Conservation (phyloP, 495 filamentous ascomycete genomes). For the Jackrogersella multiformis region DNA sequence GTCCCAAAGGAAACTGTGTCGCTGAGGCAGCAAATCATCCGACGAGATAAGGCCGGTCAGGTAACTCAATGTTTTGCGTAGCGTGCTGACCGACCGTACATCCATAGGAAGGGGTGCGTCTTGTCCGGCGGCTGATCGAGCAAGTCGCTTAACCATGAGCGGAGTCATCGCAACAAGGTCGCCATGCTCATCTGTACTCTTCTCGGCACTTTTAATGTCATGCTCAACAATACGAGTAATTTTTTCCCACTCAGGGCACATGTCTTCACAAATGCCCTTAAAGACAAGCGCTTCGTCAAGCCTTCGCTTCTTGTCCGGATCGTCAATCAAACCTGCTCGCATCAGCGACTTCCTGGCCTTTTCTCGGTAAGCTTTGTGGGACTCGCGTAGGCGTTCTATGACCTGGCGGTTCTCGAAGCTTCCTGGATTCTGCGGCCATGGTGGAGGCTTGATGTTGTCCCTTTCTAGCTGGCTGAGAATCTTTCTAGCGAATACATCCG, state of each 20-base stretch:
- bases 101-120: slow-evolving; percentile 93
- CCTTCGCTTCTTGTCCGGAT: slow-evolving; percentile 83
- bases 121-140: slow-evolving; percentile 89
- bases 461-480: slow-evolving; percentile 53
- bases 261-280: slow-evolving; percentile 87
- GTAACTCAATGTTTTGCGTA: slow-evolving; percentile 83
- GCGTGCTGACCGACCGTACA: slow-evolving; percentile 79
- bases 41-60: slow-evolving; percentile 77
- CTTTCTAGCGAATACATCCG: slow-evolving; percentile 50
- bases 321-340: slow-evolving; percentile 78
- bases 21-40: slow-evolving; percentile 67
- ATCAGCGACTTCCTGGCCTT: slow-evolving; percentile 75
- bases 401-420: slow-evolving; percentile 52
- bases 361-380: slow-evolving; percentile 71
- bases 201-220: slow-evolving; percentile 65
- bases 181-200: slow-evolving; percentile 49
- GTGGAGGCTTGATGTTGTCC: slow-evolving; percentile 55
- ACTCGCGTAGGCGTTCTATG: slow-evolving; percentile 55
- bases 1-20: slow-evolving; percentile 94
- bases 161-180: slow-evolving; percentile 48
- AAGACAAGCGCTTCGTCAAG: slow-evolving; percentile 87
- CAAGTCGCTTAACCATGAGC: slow-evolving; percentile 81
- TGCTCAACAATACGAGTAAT: slow-evolving; percentile 76
- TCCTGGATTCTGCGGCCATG: slow-evolving; percentile 54
- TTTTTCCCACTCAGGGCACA: slow-evolving; percentile 93